Conservation (phyloP, 768 basidiomycete species). For the Pilatotrama ljubarskyi region DNA sequence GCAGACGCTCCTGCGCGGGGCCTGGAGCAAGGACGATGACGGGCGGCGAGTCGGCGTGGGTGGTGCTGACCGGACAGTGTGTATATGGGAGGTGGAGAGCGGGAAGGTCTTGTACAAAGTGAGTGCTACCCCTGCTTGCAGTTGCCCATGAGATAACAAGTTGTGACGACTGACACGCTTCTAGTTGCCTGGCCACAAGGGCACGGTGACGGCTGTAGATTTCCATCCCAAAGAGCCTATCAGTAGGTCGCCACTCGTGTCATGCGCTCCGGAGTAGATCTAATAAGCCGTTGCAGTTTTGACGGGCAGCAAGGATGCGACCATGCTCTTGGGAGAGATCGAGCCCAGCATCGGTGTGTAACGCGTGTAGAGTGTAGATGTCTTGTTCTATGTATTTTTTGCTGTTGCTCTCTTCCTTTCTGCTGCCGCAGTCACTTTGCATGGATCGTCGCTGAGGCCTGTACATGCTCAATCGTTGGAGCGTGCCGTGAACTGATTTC, state of each 20-base stretch:
- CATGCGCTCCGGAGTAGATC: conserved; percentile 34
- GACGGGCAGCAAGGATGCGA: conserved; percentile 90
- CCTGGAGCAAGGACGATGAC: conserved; percentile 87
- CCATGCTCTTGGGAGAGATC: conserved; percentile 90
- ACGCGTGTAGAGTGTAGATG: background rate
- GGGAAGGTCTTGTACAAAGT: conserved; percentile 80
- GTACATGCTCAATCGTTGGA: background rate
- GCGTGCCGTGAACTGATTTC: no score
- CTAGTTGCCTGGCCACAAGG: conserved; percentile 93
- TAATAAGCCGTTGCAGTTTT: conserved; percentile 55
- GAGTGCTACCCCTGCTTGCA: background rate
- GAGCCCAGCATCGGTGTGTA: conserved; percentile 54
- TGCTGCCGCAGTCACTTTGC: no score
- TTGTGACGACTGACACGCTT: background rate
- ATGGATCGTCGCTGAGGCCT: background rate
- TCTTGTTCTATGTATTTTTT: background rate
- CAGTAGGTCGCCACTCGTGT: conserved; percentile 51
- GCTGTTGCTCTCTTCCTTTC: background rate
- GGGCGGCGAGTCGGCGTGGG: conserved; percentile 85
- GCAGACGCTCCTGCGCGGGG: conserved; percentile 75
- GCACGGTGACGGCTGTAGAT: conserved; percentile 93
- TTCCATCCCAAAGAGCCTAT: conserved; percentile 97
- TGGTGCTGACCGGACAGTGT: conserved; percentile 85
- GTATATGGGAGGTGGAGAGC: conserved; percentile 85
- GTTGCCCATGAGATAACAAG: no score